Conservation (phyloP, 257 asterid species). For the Solanum gracilifrons region DNA sequence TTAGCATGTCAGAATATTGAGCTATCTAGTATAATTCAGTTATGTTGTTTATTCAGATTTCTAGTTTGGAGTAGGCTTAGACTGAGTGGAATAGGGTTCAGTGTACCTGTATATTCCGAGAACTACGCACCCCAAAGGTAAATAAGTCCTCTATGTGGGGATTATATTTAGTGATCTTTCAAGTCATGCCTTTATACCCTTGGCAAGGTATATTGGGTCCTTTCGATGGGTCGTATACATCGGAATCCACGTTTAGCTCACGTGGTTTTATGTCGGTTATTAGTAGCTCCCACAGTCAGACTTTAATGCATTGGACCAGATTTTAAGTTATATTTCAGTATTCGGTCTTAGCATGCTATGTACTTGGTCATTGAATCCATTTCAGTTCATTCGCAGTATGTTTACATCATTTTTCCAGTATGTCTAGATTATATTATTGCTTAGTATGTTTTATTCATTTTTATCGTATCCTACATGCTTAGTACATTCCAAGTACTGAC, state of each 20-base stretch:
- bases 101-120: fast-evolving
- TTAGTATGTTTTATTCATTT: too few relatives aligned
- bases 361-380: not conserved
- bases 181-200: not conserved
- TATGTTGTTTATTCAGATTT: too few relatives aligned
- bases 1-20: too few relatives aligned
- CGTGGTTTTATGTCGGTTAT: not conserved
- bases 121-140: not conserved
- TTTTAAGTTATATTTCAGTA: too few relatives aligned
- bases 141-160: not conserved
- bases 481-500: too few relatives aligned
- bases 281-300: not conserved
- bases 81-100: not conserved
- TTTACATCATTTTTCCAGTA: not conserved
- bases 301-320: too few relatives aligned
- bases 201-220: not conserved
- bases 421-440: too few relatives aligned
- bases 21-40: too few relatives aligned
- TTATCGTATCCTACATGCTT: not conserved
- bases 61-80: not conserved
- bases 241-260: fast-evolving
- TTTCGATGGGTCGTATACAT: not conserved
- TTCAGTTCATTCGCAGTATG: too few relatives aligned
- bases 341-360: not conserved
- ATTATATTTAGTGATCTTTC: not conserved